Percentiles rank a stretch among this genome's conserved stretches.
These are phyloP conservation scores for Asterionellopsis glacialis DNA, from an alignment of 108 stramenopile species.

Conservation along the genomic window DNA sequence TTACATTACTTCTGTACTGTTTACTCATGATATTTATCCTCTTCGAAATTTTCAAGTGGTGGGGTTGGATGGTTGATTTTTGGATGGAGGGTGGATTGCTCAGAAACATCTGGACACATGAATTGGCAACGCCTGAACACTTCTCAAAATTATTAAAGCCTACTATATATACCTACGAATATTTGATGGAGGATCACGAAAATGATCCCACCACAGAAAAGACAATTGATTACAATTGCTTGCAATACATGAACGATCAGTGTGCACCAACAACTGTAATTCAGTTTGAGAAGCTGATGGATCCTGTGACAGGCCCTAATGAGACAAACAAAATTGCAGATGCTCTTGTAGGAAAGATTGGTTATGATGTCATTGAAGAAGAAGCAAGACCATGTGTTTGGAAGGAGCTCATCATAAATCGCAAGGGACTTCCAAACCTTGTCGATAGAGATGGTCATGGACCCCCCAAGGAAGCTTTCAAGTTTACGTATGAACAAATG, in stretches of 20 bases:
- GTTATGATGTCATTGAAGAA: not conserved
- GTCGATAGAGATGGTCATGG: too few species aligned
- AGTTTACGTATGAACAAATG: too few species aligned
- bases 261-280: not conserved
- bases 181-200: too few species aligned
- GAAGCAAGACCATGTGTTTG: not conserved
- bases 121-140: not conserved
- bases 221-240: not conserved
- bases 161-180: too few species aligned
- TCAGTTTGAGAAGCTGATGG: not conserved
- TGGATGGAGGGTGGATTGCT: slow-evolving; percentile 5
- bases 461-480: too few species aligned
- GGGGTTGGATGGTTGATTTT: not conserved
- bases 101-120: not conserved
- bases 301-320: not conserved
- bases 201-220: not conserved
- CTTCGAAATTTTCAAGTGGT: not conserved
- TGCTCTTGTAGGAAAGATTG: not conserved
- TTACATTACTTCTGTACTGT: too few species aligned
- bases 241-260: not conserved
- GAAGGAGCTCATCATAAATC: too few species aligned
- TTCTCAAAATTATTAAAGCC: too few species aligned
- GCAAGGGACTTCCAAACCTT: too few species aligned
- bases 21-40: too few species aligned
- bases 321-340: not conserved